Evolutionary conservation across 306 rosid species (phyloP).

Genomic region (Malus domestica): ASM211411v1 NC_041793.1:40243001-40243500

Average conservation of each 20-base stretch:
- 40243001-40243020: too few species aligned
- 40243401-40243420: conserved; percentile 49
- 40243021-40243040: too few species aligned
- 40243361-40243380: conserved; percentile 50
- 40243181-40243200: too few species aligned
- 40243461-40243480: conserved; percentile 53
- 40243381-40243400: conserved; percentile 45
- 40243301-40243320: conserved; percentile 45
- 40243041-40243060: too few species aligned
- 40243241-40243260: conserved; percentile 35
- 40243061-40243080: too few species aligned
- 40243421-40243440: conserved; percentile 48
- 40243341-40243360: conserved; percentile 46
- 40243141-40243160: too few species aligned
- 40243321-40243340: conserved; percentile 38
- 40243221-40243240: conserved; percentile 5
- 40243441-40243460: conserved; percentile 41
- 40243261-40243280: conserved; percentile 32
- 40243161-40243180: too few species aligned
- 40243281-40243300: conserved; percentile 42
- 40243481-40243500: conserved; percentile 75
- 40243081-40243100: too few species aligned
- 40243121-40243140: too few species aligned
- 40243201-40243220: background rate
- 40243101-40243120: too few species aligned